phyloP scores from a whole-genome alignment of 345 rosid genomes.

The Hypericum perforatum region DNA sequence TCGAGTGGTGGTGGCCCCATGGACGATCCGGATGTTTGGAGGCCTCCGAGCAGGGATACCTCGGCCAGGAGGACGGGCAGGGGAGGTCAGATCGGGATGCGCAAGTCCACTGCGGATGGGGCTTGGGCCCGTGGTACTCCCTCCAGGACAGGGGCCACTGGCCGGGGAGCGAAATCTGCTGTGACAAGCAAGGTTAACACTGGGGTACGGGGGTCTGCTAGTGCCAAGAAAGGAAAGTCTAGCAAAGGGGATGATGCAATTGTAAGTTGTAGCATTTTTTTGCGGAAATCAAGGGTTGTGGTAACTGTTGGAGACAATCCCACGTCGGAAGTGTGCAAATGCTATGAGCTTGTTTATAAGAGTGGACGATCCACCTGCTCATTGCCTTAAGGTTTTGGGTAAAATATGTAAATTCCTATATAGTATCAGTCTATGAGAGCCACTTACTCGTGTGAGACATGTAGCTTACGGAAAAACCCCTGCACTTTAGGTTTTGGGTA shows the following conservation, averaged over 20 bases:
- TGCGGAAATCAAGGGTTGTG: neutral
- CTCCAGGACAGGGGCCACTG: slow-evolving; percentile 43
- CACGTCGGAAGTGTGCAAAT: no score
- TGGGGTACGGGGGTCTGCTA: slow-evolving; percentile 51
- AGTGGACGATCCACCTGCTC: no score
- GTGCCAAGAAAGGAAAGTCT: slow-evolving; percentile 76
- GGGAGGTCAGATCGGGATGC: slow-evolving; percentile 60
- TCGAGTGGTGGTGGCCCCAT: slow-evolving; percentile 47
- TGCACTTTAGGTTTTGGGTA: no score
- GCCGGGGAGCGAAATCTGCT: slow-evolving; percentile 66
- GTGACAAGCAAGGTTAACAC: slow-evolving; percentile 49
- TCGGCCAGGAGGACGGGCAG: slow-evolving; percentile 64
- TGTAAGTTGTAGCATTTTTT: slow-evolving; percentile 28
- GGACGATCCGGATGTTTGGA: slow-evolving; percentile 99
- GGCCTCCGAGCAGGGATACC: slow-evolving; percentile 92
- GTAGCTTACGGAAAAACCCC: no score
- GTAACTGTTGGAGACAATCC: no score
- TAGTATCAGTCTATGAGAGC: no score
- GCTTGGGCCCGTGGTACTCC: slow-evolving; percentile 76
- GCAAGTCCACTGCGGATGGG: slow-evolving; percentile 92
- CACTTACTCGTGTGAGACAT: no score
- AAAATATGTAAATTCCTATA: no score
- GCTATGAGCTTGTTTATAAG: no score
- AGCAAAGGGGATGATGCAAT: slow-evolving; percentile 54
- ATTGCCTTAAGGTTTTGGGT: no score